Percentiles rank a stretch among this genome's conserved stretches.
Evolutionary conservation across 2,329 filamentous ascomycete genomes (phyloP).

Genomic region (Aspergillus caelatus): DNA sequence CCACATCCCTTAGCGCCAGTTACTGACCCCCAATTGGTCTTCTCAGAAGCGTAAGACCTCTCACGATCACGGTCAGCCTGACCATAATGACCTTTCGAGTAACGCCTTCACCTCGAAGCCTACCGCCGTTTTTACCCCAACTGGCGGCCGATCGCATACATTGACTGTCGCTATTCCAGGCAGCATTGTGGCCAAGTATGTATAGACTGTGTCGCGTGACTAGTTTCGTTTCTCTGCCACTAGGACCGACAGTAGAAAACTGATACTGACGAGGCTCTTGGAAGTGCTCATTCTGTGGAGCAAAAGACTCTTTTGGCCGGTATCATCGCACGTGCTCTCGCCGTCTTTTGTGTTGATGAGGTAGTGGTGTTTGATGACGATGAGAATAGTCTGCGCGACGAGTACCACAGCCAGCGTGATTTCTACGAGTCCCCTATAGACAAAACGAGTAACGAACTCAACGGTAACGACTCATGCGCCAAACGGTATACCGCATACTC

Average conservation of each 20-base stretch:
- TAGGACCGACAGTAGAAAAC: neutral
- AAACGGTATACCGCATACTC: slow-evolving; percentile 64
- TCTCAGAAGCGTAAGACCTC: slow-evolving; percentile 25
- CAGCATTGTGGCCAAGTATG: slow-evolving; percentile 74
- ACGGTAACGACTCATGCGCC: neutral
- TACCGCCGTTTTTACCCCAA: slow-evolving; percentile 68
- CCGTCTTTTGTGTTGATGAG: slow-evolving; percentile 84
- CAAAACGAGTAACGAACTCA: slow-evolving; percentile 12
- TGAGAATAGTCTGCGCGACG: slow-evolving; percentile 50
- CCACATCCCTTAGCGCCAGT: neutral
- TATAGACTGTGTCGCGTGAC: neutral
- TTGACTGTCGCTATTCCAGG: slow-evolving; percentile 77
- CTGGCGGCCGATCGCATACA: slow-evolving; percentile 69
- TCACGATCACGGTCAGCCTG: slow-evolving; percentile 14
- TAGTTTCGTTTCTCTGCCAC: neutral
- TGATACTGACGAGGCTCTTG: neutral
- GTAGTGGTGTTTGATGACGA: slow-evolving; percentile 79
- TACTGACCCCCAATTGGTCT: neutral
- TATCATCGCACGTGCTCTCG: slow-evolving; percentile 76
- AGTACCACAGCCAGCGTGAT: slow-evolving; percentile 33
- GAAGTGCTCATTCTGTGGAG: slow-evolving; percentile 71
- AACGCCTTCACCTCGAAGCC: slow-evolving; percentile 65
- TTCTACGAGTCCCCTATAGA: slow-evolving; percentile 38
- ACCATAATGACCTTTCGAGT: slow-evolving; percentile 9
- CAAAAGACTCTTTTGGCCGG: slow-evolving; percentile 74